A percentile compares a stretch with the other conserved stretches of the same genome.
phyloP scores from a whole-genome alignment of 371 early-diverging fungal species.

The Mortierella sp. region DNA sequence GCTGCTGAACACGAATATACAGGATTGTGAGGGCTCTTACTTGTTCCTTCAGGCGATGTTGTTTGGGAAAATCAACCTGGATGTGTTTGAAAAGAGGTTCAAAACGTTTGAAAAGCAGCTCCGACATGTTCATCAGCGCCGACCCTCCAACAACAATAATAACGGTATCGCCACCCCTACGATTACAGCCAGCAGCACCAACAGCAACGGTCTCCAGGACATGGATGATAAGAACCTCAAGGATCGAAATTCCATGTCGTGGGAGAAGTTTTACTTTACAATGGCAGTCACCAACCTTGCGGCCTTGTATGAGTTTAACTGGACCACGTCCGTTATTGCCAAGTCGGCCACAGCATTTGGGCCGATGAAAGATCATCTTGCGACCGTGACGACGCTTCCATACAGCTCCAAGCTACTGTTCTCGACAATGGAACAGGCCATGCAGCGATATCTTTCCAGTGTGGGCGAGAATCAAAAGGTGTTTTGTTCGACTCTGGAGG shows the following conservation, averaged over 20 bases:
- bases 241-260: conserved; percentile 14
- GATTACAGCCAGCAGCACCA: not conserved
- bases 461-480: conserved; percentile 21
- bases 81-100: conserved; percentile 57
- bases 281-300: conserved; percentile 60
- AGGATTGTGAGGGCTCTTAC: conserved; percentile 56
- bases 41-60: conserved; percentile 72
- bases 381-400: conserved; percentile 36
- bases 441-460: conserved; percentile 46
- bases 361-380: conserved; percentile 21
- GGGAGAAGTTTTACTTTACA: conserved; percentile 64
- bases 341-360: conserved; percentile 53
- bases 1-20: conserved; percentile 22
- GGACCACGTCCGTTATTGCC: conserved; percentile 58
- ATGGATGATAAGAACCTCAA: not conserved
- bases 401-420: conserved; percentile 49
- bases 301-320: conserved; percentile 65
- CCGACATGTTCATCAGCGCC: conserved; percentile 15
- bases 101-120: conserved; percentile 34
- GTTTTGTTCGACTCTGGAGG: conserved; percentile 16
- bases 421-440: conserved; percentile 50
- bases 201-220: too few species aligned
- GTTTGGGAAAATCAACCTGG: conserved; percentile 74
- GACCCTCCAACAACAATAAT: not conserved
- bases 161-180: not conserved